These are phyloP conservation scores for Solanum acaule DNA, from an alignment of 257 asterid genomes.

Conservation along the genomic window DNA sequence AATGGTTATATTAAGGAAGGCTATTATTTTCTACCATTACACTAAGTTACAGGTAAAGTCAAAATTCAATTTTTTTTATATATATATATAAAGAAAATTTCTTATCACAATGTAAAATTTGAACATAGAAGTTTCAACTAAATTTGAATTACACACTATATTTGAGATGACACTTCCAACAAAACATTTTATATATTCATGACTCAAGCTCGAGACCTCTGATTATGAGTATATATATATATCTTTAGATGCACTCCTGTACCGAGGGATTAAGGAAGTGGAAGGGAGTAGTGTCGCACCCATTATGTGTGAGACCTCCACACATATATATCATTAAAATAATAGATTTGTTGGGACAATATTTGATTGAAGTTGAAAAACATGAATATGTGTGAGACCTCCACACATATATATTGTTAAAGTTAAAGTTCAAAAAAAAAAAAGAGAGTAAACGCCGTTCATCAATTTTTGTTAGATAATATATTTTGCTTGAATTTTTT, in stretches of 20 bases:
- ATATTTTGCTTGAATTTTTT: too few relatives aligned
- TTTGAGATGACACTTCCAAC: too few relatives aligned
- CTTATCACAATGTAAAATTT: background rate
- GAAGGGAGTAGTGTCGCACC: background rate
- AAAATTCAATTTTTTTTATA: too few relatives aligned
- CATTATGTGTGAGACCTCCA: background rate
- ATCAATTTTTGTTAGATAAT: background rate
- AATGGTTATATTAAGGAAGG: background rate
- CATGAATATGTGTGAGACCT: background rate
- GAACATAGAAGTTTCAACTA: background rate
- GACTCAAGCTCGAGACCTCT: too few relatives aligned
- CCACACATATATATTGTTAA: background rate
- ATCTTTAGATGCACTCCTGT: background rate
- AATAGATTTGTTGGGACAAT: background rate
- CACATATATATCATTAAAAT: background rate
- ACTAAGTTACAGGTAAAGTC: too few relatives aligned
- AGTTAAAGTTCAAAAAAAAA: background rate
- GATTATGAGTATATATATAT: too few relatives aligned
- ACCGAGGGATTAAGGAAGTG: background rate
- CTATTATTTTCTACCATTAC: background rate
- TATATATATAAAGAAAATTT: background rate
- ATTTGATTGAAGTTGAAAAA: background rate
- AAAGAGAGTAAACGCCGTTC: background rate
- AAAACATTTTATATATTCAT: fast-evolving
- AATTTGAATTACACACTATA: too few relatives aligned